Conservation (phyloP, 2,329 filamentous ascomycete species). For the Lojkania enalia region DNA sequence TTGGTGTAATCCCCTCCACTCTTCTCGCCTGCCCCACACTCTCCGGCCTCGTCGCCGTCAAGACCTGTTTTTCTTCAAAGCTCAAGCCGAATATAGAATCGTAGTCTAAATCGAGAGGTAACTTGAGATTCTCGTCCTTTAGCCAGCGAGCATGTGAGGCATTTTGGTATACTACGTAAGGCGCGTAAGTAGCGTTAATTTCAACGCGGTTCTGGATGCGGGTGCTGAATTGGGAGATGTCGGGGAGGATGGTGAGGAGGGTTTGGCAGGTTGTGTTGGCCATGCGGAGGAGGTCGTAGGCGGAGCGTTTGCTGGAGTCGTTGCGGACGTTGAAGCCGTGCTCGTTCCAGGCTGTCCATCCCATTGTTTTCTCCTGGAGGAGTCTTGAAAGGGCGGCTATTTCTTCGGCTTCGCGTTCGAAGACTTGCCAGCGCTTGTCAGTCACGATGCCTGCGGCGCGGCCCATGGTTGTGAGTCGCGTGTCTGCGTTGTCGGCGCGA, state of each 20-base stretch:
- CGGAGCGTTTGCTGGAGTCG: constrained; percentile 69
- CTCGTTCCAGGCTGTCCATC: constrained; percentile 67
- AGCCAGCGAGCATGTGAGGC: constrained; percentile 67
- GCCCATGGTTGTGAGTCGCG: constrained; percentile 79
- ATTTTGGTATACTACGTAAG: constrained; percentile 77
- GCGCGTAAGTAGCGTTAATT: constrained; percentile 84
- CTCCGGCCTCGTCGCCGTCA: constrained; percentile 74
- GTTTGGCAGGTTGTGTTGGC: constrained; percentile 57
- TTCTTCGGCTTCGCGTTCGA: constrained; percentile 65
- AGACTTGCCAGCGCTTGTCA: constrained; percentile 76
- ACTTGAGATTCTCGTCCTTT: constrained; percentile 72
- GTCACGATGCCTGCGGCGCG: constrained; percentile 75
- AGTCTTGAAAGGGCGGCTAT: constrained; percentile 67
- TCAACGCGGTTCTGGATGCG: constrained; percentile 70
- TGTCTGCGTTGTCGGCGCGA: constrained; percentile 91
- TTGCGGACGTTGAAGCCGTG: constrained; percentile 70
- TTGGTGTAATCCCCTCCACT: constrained; percentile 73
- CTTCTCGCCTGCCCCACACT: constrained; percentile 85
- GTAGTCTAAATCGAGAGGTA: constrained; percentile 80
- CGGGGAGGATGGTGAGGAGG: constrained; percentile 62
- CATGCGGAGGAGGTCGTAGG: constrained; percentile 77
- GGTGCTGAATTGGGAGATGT: constrained; percentile 56
- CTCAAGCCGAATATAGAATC: constrained; percentile 72
- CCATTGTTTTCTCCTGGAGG: constrained; percentile 62
- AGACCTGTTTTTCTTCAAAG: constrained; percentile 72